Evolutionary conservation across 2,329 filamentous ascomycete species (phyloP), one percentile per base, ranked within the genome.

Genomic region (Mycosphaerella sp.): DNA sequence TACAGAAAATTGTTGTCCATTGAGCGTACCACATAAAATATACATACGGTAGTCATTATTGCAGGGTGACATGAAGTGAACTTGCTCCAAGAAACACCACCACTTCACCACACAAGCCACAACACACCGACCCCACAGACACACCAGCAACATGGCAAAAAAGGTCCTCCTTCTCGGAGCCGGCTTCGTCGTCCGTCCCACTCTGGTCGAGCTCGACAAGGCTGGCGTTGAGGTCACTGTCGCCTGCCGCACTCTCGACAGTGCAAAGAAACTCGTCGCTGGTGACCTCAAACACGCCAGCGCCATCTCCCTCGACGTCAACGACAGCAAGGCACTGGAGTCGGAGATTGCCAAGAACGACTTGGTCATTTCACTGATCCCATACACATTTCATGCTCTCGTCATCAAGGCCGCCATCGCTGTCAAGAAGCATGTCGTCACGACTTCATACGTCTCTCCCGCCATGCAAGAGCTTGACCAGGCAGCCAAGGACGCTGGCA

Each of bases 401-500:
- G 89, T 96, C 64, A 94, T 96, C 81, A 91, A 95, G 79, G 84
- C 86, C 32, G 91, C 89, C 58, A 96, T 97, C 73, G 81, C 85
- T 65, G 80, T 85, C 65, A 96, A 95, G 86, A 95, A 91, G 80
- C 76, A 97, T 75, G 89, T 97, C 55, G 90, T 97, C 66, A 96
- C 91, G 53, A 96, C 91, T 27, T 89, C 83, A 59, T 97, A 97
- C 68, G 87, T 95, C 57, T 94, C 87, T 4, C 89, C 89, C 3
- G 87, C 88, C 59, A 96, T 96, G 89, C 72, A 85, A 74, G 91
- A 90, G 75, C 82, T 97, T 44, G 86, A 96, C 65, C 76, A 83
- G 63, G 76, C 85, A 63, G 82, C 80, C 69, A 95, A 95, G 79
- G 86, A 85, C 57, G 91, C 91, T 14, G 90, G 89, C 55, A 96